Conservation (phyloP, 805 yeast species). For the Maudiozyma pseudohumilis region DNA sequence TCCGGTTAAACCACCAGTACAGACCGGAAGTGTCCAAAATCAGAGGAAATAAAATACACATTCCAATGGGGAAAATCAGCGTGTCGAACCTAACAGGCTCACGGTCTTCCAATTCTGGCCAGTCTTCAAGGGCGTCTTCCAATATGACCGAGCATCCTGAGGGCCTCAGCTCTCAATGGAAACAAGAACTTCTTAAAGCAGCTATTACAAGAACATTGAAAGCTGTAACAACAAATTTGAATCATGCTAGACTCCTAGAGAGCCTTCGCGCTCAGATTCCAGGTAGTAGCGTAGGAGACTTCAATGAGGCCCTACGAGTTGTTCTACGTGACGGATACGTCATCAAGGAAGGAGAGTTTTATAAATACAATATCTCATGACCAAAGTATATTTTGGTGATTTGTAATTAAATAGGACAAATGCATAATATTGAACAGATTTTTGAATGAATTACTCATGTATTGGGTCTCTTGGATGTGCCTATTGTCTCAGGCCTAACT, state of each 20-base stretch:
- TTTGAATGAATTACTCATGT: too few species aligned
- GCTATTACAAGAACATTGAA: slow-evolving; percentile 21
- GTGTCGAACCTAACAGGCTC: too few species aligned
- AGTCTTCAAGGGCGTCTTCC: too few species aligned
- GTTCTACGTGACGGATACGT: slow-evolving; percentile 6
- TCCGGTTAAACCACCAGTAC: slow-evolving; percentile 15
- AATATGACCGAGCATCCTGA: slow-evolving; percentile 9
- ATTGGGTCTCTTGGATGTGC: too few species aligned
- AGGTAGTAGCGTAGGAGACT: slow-evolving; percentile 27
- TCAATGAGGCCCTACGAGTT: slow-evolving; percentile 21
- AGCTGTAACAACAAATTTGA: slow-evolving; percentile 6
- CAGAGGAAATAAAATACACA: slow-evolving; percentile 13
- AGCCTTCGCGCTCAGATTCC: slow-evolving; percentile 9
- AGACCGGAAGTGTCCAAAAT: slow-evolving; percentile 16
- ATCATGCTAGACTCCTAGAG: slow-evolving; percentile 8
- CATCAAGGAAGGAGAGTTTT: neutral
- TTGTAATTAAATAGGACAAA: too few species aligned
- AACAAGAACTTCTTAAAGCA: slow-evolving; percentile 21
- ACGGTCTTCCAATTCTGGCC: too few species aligned
- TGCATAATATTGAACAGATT: too few species aligned
- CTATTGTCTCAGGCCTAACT: too few species aligned
- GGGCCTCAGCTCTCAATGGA: slow-evolving; percentile 22
- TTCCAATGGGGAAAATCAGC: neutral
- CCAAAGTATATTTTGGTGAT: neutral
- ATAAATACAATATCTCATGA: neutral